Evolutionary conservation across 345 rosid genomes (phyloP), one percentile per base, ranked within the genome.

Genomic region (Rhizophora apiculata): DNA sequence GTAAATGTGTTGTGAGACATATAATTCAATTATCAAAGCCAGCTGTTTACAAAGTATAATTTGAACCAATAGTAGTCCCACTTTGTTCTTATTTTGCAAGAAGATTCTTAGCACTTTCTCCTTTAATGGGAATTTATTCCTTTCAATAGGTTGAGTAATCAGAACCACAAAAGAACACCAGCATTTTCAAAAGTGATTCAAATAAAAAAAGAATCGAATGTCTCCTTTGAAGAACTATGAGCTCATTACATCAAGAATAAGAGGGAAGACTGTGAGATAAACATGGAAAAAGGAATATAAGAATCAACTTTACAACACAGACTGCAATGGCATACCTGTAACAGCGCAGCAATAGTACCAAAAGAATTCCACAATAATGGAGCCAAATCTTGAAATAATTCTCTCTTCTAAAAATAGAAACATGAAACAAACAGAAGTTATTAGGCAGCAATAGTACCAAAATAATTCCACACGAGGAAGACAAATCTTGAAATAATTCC

Each of bases 341-440:
- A 78, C 21, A 87, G 81, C 66, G 91, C 93, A 74, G 91, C 93
- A 79, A 88, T 85, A 74, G 89, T 85, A 74, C 93, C 93, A 80
- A 83, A 85, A 62, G 96, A 88, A 80, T 88, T 88, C 91, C 98
- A 86, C 88, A 90, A 70, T 57, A 96, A 80, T 69, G 96, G 98
- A 63, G 96, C 99, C 89, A 96, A 80, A 87, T 89, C 96, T 80
- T 92, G 96, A 88, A 96, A 92, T 72, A 91, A 73, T 72, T 94
- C 98, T 82, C 95, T 86, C 86, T 86, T 94, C 93, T 91, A 82
- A 77, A 82, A 72, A 74, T 56, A 10, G 62, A 57, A 70, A 78
- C 72, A 68, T 84, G 64, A 68, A 71, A 67, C 37, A 61, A 78
- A 78, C 68, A 76, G 10, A 80, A 72, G 78, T 59, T 49, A 68